Evolutionary conservation across 2,329 filamentous ascomycete species (phyloP).

Genomic region (Talaromyces albobiverticillius): DNA sequence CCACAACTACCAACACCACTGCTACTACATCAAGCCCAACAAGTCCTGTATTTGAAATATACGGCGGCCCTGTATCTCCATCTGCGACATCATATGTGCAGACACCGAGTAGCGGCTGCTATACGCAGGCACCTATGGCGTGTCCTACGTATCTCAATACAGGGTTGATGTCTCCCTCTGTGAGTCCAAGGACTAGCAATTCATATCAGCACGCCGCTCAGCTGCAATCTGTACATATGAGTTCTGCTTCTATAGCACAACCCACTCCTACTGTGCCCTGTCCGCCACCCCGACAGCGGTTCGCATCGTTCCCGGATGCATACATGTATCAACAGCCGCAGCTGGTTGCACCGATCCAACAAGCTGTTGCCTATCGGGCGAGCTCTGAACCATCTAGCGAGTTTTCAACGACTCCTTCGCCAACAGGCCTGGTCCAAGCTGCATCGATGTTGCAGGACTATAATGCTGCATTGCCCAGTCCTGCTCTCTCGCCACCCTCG

Average conservation of each 20-base stretch:
- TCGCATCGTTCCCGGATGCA: constrained; percentile 13
- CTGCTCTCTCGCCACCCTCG: constrained; percentile 10
- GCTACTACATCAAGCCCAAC: constrained; percentile 1
- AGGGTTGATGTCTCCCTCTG: constrained; percentile 4
- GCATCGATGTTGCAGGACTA: neutral
- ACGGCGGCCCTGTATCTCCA: neutral
- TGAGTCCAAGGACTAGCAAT: constrained; percentile 9
- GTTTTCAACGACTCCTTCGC: neutral
- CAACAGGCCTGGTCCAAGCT: neutral
- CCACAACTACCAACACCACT: neutral
- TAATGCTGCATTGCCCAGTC: constrained; percentile 1
- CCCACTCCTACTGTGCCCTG: neutral
- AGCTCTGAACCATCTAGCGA: constrained; percentile 4
- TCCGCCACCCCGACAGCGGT: constrained; percentile 5
- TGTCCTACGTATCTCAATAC: constrained; percentile 22
- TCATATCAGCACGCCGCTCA: constrained; percentile 3
- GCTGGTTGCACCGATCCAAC: neutral
- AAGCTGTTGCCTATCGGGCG: neutral
- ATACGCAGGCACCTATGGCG: neutral
- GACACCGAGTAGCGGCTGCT: constrained; percentile 19
- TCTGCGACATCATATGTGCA: constrained; percentile 19
- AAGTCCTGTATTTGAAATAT: constrained; percentile 5
- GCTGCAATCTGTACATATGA: constrained; percentile 5
- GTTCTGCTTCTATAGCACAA: constrained; percentile 8
- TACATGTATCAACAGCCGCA: constrained; percentile 4